Evolutionary conservation across 2,329 filamentous ascomycete species (phyloP), one percentile per base, ranked within the genome.

Genomic region (Madurella mycetomatis): DNA sequence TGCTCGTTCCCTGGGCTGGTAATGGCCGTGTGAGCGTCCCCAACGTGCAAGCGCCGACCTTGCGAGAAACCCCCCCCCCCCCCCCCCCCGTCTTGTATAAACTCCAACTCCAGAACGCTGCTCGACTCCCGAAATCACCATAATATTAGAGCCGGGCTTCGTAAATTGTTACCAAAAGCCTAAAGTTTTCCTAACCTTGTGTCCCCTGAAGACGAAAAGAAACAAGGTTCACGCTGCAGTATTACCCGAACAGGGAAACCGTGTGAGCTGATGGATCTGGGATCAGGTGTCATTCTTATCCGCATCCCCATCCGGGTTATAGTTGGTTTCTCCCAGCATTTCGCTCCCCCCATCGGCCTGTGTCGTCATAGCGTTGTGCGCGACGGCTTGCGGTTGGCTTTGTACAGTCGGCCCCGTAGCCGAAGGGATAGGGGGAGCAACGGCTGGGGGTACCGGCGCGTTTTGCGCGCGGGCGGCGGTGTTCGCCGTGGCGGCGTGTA

Each of bases 401-500:
- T 82, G 78, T 19, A 84, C 76, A 4, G 79, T 79, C 9, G 82
- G 79, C 9, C 80, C 81, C 1, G 73, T 76, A 1, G 77, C 70
- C 42, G 73, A 69, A 15, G 66, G 66, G 9, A 73, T 68, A 19
- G 67, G 60, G 1, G 62, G 61, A 17, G 69, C 59, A 60, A 71
- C 61, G 57, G 74, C 43, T 49, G 62, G 57, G 18, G 72, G 70
- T n/a, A 73, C 69, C 4, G 77, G 77, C 43, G 71, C 68, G 54
- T 66, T 68, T 12, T 69, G 66, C 5, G 68, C 62, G 55, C 72
- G 70, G 41, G 77, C 67, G 30, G 74, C 69, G 45, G 79, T 73
- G 55, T 71, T 79, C 34, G 77, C 77, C 15, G 88, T 86, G 3
- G 91, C 90, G n/a, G 90, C 88, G 70, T 94, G 88, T 49, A 99